phyloP scores from a whole-genome alignment of 1,284 basidiomycete species.

The Pseudozyma sp. region DNA sequence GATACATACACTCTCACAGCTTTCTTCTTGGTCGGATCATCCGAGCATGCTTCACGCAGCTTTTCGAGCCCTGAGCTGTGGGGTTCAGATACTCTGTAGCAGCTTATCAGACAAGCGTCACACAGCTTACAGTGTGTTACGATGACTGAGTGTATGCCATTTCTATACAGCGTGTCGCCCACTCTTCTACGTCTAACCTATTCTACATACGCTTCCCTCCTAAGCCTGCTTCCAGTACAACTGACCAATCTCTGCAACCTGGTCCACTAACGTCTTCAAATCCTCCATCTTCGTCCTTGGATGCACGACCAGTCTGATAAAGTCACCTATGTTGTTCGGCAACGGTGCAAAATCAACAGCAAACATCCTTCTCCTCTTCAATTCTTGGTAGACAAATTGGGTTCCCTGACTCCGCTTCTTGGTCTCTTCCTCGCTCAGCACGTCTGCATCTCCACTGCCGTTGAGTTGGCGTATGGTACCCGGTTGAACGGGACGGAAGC shows the following conservation, averaged over 20 bases:
- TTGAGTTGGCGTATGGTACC: neutral
- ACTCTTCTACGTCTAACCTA: neutral
- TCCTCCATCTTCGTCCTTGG: slow-evolving; percentile 52
- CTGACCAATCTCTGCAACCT: slow-evolving; percentile 50
- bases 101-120: too few relatives aligned
- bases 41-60: too few relatives aligned
- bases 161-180: neutral
- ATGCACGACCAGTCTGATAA: slow-evolving; percentile 60
- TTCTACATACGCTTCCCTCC: neutral
- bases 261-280: slow-evolving; percentile 46
- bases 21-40: neutral
- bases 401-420: slow-evolving; percentile 26
- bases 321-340: slow-evolving; percentile 51
- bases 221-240: slow-evolving; percentile 35
- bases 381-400: slow-evolving; percentile 31
- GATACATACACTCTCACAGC: neutral
- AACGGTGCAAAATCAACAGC: slow-evolving; percentile 66
- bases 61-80: too few relatives aligned
- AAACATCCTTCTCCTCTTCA: slow-evolving; percentile 49
- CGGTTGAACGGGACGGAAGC: slow-evolving; percentile 53
- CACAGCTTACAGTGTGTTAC: too few relatives aligned
- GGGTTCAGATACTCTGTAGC: too few relatives aligned
- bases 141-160: neutral
- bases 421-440: slow-evolving; percentile 12
- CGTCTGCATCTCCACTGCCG: neutral